Evolutionary conservation across 768 basidiomycete species (phyloP).

Genomic region (Tricholomella constricta): DNA sequence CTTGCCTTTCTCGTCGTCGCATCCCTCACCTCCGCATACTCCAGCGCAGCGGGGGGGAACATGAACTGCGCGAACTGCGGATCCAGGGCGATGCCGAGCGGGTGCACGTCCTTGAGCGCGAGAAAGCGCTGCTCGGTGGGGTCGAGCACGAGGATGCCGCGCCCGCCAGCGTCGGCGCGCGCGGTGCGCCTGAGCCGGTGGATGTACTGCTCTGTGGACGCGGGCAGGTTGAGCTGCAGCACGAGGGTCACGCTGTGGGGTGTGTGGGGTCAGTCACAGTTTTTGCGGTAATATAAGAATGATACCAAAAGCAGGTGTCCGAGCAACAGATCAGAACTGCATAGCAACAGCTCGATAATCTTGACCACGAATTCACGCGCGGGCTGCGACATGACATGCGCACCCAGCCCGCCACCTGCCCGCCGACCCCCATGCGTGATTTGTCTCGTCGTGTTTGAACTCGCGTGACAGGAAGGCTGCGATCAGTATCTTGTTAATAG

Average conservation of each 20-base stretch:
- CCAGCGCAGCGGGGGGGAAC: too few relatives aligned
- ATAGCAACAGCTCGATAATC: conserved; percentile 92
- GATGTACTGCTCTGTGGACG: conserved; percentile 74
- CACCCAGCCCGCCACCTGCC: conserved; percentile 93
- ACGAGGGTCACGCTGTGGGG: conserved; percentile 62
- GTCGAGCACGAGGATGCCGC: conserved; percentile 57
- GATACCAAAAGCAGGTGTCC: conserved; percentile 74
- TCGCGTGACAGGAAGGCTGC: conserved; percentile 94
- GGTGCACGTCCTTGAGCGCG: conserved; percentile 34
- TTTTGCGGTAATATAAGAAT: too few relatives aligned
- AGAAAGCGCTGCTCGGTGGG: conserved; percentile 54
- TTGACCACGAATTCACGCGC: conserved; percentile 98
- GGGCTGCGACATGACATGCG: conserved; percentile 95
- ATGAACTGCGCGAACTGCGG: conserved; percentile 24
- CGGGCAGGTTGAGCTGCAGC: conserved; percentile 65
- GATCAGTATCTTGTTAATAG: conserved; percentile 93
- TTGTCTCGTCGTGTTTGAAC: conserved; percentile 99
- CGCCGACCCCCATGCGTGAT: conserved; percentile 99
- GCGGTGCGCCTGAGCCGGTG: conserved; percentile 80
- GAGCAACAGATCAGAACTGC: conserved; percentile 92
- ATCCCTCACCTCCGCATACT: too few relatives aligned
- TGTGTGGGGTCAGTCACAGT: too few relatives aligned
- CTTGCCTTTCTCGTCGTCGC: too few relatives aligned
- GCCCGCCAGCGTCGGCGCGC: conserved; percentile 66
- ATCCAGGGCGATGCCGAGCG: conserved; percentile 40